phyloP scores from a whole-genome alignment of 495 filamentous ascomycete species.

The Staphylotrichum tortipilum region DNA sequence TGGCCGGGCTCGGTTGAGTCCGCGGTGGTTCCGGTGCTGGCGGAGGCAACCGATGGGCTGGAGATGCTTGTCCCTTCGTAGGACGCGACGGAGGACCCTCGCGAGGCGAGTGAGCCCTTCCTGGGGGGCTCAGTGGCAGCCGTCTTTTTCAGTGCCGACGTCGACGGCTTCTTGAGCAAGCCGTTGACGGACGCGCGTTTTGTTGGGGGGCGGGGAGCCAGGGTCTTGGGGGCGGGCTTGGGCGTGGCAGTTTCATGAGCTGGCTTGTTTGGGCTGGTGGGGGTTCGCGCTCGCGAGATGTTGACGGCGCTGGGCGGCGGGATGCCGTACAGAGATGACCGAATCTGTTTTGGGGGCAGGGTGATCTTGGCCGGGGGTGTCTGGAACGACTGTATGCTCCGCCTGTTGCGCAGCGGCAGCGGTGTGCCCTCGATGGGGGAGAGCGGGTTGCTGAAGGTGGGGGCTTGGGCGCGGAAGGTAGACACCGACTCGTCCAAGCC shows the following conservation, averaged over 20 bases:
- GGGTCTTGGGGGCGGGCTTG: slow-evolving; percentile 42
- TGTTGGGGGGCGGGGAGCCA: slow-evolving; percentile 41
- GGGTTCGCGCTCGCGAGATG: slow-evolving; percentile 26
- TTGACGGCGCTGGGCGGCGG: slow-evolving; percentile 18
- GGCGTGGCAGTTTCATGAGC: slow-evolving; percentile 18
- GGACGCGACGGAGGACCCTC: slow-evolving; percentile 42
- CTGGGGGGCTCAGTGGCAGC: slow-evolving; percentile 23
- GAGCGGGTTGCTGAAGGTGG: slow-evolving; percentile 28
- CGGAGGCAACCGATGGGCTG: slow-evolving; percentile 29
- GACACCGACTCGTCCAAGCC: slow-evolving; percentile 24
- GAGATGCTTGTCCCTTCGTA: slow-evolving; percentile 34
- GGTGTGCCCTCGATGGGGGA: slow-evolving; percentile 31
- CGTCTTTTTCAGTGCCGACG: slow-evolving; percentile 34
- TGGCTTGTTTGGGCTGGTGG: slow-evolving; percentile 38
- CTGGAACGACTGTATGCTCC: slow-evolving; percentile 20
- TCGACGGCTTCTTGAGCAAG: slow-evolving; percentile 45
- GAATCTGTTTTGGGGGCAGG: not conserved
- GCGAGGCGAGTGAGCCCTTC: slow-evolving; percentile 34
- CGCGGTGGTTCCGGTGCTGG: slow-evolving; percentile 29
- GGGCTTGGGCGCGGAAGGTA: slow-evolving; percentile 25
- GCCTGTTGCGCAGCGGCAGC: slow-evolving; percentile 20
- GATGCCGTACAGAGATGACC: slow-evolving; percentile 11
- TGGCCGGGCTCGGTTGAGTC: slow-evolving; percentile 31
- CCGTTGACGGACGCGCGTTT: slow-evolving; percentile 48
- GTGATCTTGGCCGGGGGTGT: slow-evolving; percentile 8